Percentiles rank a stretch among this genome's conserved stretches.
phyloP scores from a whole-genome alignment of 2,329 filamentous ascomycete genomes.

The Sordariomycetes sp. region DNA sequence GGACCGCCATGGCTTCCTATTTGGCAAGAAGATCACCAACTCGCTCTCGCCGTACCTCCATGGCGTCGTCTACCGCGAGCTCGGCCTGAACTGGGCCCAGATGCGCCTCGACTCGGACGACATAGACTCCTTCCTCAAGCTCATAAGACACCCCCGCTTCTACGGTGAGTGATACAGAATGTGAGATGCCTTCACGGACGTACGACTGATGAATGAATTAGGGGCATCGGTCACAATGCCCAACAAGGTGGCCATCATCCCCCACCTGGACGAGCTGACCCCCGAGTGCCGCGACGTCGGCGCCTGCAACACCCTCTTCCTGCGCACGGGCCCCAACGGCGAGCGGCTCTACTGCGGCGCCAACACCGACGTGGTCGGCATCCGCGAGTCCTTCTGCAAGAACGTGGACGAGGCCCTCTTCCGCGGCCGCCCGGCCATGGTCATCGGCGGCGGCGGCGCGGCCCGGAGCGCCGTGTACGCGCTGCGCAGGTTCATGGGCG shows the following conservation, averaged over 20 bases:
- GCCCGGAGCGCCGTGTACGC: conserved; percentile 71
- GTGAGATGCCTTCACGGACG: background rate
- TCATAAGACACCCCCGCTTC: conserved; percentile 47
- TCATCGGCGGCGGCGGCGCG: conserved; percentile 70
- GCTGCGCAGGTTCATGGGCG: conserved; percentile 57
- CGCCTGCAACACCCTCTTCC: conserved; percentile 71
- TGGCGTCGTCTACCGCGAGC: conserved; percentile 37
- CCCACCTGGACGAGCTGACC: conserved; percentile 62
- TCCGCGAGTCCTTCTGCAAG: conserved; percentile 59
- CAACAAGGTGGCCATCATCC: conserved; percentile 68
- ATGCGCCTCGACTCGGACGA: conserved; percentile 40
- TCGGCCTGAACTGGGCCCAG: conserved; percentile 40
- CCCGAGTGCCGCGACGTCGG: conserved; percentile 63
- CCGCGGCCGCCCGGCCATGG: conserved; percentile 53
- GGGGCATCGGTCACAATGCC: conserved; percentile 75
- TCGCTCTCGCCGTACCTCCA: conserved; percentile 47
- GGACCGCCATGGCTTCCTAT: conserved; percentile 41
- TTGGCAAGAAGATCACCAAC: conserved; percentile 44
- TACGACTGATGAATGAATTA: conserved; percentile 12
- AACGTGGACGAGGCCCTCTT: conserved; percentile 37
- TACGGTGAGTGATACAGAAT: conserved; percentile 35
- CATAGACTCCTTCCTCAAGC: conserved; percentile 34
- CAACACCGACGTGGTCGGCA: conserved; percentile 73
- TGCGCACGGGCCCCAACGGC: conserved; percentile 37
- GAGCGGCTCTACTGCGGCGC: conserved; percentile 53